Percentiles rank a stretch among this genome's conserved stretches.
phyloP scores from a whole-genome alignment of 306 rosid species.

The Cyamopsis tetragonoloba region DNA sequence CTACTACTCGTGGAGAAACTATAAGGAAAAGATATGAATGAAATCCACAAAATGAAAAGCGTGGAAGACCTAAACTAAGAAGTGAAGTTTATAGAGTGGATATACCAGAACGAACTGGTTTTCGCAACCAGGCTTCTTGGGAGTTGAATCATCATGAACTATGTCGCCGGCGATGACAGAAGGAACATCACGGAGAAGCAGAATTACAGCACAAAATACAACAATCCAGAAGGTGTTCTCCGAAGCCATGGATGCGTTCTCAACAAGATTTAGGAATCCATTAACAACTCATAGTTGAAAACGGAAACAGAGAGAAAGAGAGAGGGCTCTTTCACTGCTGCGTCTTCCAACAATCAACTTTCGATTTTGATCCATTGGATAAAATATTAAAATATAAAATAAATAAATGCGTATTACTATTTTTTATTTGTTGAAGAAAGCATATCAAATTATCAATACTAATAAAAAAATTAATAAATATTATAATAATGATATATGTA shows the following conservation, averaged over 20 bases:
- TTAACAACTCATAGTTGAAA: conserved; percentile 33
- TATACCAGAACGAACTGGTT: conserved; percentile 85
- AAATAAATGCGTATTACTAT: not conserved
- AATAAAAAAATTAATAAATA: too few species aligned
- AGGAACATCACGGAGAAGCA: conserved; percentile 35
- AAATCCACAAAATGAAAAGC: conserved; percentile 28
- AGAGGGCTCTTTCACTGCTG: not conserved
- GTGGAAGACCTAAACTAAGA: too few species aligned
- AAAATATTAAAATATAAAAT: too few species aligned
- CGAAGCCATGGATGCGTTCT: conserved; percentile 46
- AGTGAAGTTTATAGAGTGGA: conserved; percentile 8
- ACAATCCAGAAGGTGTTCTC: conserved; percentile 32
- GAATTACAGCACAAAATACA: conserved; percentile 28
- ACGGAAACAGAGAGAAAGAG: not conserved
- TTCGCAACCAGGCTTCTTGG: conserved; percentile 87
- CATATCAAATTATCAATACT: too few species aligned
- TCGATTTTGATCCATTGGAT: not conserved
- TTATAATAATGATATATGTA: not conserved
- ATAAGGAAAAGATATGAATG: not conserved
- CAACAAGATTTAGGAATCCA: conserved; percentile 33
- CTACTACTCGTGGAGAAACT: too few species aligned
- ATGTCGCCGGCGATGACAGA: conserved; percentile 67
- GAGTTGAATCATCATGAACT: conserved; percentile 71
- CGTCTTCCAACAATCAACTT: not conserved
- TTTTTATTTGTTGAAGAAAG: too few species aligned